A percentile compares a stretch with the other conserved stretches of the same genome.
phyloP scores from a whole-genome alignment of 148 eudicot species.

The Silene latifolia region DNA sequence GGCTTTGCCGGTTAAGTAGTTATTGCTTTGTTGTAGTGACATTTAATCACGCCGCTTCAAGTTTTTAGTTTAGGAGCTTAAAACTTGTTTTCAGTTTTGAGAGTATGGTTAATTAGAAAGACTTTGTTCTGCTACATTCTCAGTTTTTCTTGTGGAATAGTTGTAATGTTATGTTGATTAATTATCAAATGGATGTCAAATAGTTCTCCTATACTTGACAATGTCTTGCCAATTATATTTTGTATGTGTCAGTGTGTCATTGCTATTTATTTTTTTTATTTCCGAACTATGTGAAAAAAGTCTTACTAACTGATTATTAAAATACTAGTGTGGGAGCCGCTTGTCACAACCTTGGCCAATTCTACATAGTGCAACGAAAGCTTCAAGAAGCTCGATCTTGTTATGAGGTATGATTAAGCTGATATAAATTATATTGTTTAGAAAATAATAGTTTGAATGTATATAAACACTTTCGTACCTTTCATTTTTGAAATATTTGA shows the following conservation, averaged over 20 bases:
- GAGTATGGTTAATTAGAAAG: too few relatives aligned
- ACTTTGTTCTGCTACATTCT: too few relatives aligned
- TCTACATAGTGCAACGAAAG: constrained; percentile 65
- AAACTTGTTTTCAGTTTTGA: too few relatives aligned
- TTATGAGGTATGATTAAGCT: constrained; percentile 61
- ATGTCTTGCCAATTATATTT: neutral
- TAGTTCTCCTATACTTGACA: neutral
- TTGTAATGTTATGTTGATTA: too few relatives aligned
- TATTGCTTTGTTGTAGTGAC: too few relatives aligned
- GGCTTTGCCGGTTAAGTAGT: too few relatives aligned
- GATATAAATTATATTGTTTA: neutral
- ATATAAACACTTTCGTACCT: neutral
- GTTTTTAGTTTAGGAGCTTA: too few relatives aligned
- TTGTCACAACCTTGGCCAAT: constrained; percentile 91
- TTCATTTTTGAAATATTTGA: neutral
- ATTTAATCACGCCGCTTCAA: too few relatives aligned
- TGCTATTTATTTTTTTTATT: neutral
- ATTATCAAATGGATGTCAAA: neutral
- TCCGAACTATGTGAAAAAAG: neutral
- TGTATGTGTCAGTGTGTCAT: too few relatives aligned
- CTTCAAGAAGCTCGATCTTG: constrained; percentile 69
- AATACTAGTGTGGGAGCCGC: constrained; percentile 81
- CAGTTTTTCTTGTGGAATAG: too few relatives aligned
- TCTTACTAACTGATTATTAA: constrained; percentile 2
- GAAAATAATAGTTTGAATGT: neutral